These are phyloP conservation scores for Apophysomyces elegans DNA, from an alignment of 371 early-diverging fungal genomes.

Conservation along the genomic window DNA sequence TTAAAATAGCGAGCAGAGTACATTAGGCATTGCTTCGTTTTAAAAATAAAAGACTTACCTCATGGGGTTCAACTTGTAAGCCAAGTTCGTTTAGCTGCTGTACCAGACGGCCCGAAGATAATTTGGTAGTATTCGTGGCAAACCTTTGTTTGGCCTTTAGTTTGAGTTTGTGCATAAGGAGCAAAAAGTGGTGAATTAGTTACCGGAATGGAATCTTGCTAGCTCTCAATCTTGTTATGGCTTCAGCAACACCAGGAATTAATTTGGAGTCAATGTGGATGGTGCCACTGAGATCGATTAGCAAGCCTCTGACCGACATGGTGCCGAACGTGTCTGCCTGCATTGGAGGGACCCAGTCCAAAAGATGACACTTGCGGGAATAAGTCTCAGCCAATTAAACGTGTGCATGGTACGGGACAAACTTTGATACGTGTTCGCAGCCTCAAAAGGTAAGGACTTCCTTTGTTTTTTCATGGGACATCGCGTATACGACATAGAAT, in stretches of 20 bases:
- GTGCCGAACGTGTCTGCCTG: not conserved
- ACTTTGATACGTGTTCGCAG: not conserved
- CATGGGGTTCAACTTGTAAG: slow-evolving; percentile 65
- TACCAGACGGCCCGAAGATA: slow-evolving; percentile 59
- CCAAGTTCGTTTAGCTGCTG: slow-evolving; percentile 63
- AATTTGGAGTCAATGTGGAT: slow-evolving; percentile 76
- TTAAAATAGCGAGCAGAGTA: not conserved
- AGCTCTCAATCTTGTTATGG: slow-evolving; percentile 64
- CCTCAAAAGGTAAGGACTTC: too few relatives aligned
- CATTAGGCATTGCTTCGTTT: too few relatives aligned
- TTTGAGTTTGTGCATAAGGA: not conserved
- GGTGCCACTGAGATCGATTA: slow-evolving; percentile 83
- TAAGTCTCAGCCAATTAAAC: not conserved
- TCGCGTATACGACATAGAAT: too few relatives aligned
- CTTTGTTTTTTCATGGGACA: too few relatives aligned
- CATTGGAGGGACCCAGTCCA: not conserved
- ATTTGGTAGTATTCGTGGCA: slow-evolving; percentile 87
- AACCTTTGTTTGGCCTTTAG: slow-evolving; percentile 46
- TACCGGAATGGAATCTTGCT: slow-evolving; percentile 61
- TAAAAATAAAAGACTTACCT: slow-evolving; percentile 38
- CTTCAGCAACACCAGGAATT: slow-evolving; percentile 73
- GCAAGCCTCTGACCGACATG: slow-evolving; percentile 53
- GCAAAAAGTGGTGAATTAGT: not conserved
- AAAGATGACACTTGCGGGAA: not conserved
- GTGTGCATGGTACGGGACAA: not conserved